Conservation (phyloP, 2,329 filamentous ascomycete genomes). For the Claviceps pusilla region DNA sequence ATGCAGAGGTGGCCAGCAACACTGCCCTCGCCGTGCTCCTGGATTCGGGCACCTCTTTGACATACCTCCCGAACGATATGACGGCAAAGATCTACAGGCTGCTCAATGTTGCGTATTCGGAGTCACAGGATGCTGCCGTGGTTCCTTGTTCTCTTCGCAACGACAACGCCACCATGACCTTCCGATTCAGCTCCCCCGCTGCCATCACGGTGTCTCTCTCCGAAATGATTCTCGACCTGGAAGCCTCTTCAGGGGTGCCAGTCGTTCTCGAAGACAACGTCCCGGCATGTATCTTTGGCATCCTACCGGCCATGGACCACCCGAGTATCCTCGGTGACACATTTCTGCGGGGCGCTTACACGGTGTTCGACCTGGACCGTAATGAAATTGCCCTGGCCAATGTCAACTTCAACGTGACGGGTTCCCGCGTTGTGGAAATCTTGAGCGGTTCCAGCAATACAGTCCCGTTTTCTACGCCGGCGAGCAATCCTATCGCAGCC, state of each 20-base stretch:
- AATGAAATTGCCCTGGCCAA: conserved; percentile 57
- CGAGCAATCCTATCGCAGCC: conserved; percentile 33
- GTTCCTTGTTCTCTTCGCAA: conserved; percentile 41
- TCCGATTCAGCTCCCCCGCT: conserved; percentile 35
- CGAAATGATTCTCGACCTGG: conserved; percentile 43
- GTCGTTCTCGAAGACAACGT: conserved; percentile 39
- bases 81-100: conserved; percentile 38
- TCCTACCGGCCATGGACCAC: conserved; percentile 40
- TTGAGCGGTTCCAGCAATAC: conserved; percentile 23
- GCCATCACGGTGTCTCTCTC: conserved; percentile 39
- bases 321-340: conserved; percentile 58
- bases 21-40: conserved; percentile 49
- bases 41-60: conserved; percentile 55
- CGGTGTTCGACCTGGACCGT: conserved; percentile 60
- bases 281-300: conserved; percentile 50
- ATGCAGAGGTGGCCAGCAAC: conserved; percentile 26
- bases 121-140: conserved; percentile 38
- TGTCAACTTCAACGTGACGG: conserved; percentile 42
- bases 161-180: conserved; percentile 28
- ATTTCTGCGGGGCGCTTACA: conserved; percentile 59
- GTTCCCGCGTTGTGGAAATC: conserved; percentile 40
- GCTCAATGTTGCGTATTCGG: conserved; percentile 44
- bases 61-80: conserved; percentile 47
- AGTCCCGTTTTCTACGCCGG: conserved; percentile 9
- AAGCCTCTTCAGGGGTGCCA: conserved; percentile 19